Evolutionary conservation across 257 asterid genomes (phyloP), one percentile per base, ranked within the genome.

Genomic region (Paulownia fortunei): DNA sequence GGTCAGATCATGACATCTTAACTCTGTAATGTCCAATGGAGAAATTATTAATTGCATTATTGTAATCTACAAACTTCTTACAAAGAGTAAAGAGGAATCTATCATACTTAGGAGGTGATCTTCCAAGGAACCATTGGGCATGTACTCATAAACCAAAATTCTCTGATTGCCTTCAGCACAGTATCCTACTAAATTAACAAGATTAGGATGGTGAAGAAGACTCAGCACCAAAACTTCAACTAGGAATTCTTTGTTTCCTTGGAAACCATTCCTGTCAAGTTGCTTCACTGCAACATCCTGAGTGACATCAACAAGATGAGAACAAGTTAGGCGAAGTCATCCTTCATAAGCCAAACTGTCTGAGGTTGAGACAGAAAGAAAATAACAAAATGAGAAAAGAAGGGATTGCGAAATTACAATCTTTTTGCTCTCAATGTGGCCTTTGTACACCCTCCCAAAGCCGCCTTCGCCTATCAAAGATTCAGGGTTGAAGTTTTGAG

Each of bases 361-460:
- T 41, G n/a, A n/a, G n/a, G n/a, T n/a, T n/a, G n/a, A n/a, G n/a
- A n/a, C 3, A 41, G 47, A 41, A 15, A 55, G 8, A 13, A 21
- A 5, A 1, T 8, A 37, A 66, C 15, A 49, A 2, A 8, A 44
- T 44, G 72, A 55, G 15, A 8, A 18, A 21, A 62, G 16, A 67
- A 65, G 60, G 27, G 69, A 16, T 19, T 6, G 23, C 24, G 16
- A 23, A 24, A 41, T 56, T 81, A 88, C 95, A 41, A 82, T 81
- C 11, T 89, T 75, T 69, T 79, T 84, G 77, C 77, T 52, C 30
- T 81, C 46, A 8, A 88, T 41, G 62, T 73, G 86, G 60, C 92
- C 94, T 76, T 86, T 93, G 81, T 93, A 91, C 39, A 93, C 98
- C 80, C 88, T 86, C 66, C 98, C 98, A 8, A 91, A 93, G 10